Evolutionary conservation across 202 grass and related monocot genomes (phyloP).

Genomic region (Bolboschoenoplectus hybrid): DNA sequence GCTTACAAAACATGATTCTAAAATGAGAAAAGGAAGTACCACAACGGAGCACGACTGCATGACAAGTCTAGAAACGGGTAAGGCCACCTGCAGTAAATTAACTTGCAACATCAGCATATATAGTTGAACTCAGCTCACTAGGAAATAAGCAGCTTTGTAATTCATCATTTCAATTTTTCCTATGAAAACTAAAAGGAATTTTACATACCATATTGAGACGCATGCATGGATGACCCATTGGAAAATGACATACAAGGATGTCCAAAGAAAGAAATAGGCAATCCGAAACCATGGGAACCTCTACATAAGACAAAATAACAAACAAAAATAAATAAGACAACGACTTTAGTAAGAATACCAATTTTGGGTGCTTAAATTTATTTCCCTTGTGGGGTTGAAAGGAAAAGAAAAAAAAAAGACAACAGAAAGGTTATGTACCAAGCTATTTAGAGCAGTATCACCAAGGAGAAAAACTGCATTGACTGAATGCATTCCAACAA

Average conservation of each 20-base stretch:
- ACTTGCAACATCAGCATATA: not conserved
- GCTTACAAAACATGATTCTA: constrained; percentile 8
- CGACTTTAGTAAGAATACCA: constrained; percentile 11
- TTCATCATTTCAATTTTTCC: not conserved
- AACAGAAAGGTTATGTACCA: constrained; percentile 51
- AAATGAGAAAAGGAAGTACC: constrained; percentile 51
- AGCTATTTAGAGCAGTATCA: constrained; percentile 82
- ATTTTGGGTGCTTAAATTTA: not conserved
- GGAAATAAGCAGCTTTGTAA: not conserved
- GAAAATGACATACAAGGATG: constrained; percentile 75
- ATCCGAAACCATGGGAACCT: constrained; percentile 92
- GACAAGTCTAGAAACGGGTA: constrained; percentile 93
- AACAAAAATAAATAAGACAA: constrained; percentile 19
- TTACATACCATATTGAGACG: constrained; percentile 58
- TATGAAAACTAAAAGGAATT: not conserved
- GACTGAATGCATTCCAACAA: constrained; percentile 92
- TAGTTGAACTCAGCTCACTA: too few relatives aligned
- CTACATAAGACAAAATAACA: constrained; percentile 44
- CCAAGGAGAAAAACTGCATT: constrained; percentile 92
- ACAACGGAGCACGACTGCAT: constrained; percentile 56
- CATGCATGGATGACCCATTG: constrained; percentile 86
- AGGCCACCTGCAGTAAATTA: constrained; percentile 68
- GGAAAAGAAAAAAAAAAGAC: not conserved
- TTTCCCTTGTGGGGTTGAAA: not conserved
- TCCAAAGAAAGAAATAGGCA: constrained; percentile 86